Evolutionary conservation across 2,329 filamentous ascomycete genomes (phyloP), one percentile per base, ranked within the genome.

Genomic region (Atkinsonella hypoxylon): DNA sequence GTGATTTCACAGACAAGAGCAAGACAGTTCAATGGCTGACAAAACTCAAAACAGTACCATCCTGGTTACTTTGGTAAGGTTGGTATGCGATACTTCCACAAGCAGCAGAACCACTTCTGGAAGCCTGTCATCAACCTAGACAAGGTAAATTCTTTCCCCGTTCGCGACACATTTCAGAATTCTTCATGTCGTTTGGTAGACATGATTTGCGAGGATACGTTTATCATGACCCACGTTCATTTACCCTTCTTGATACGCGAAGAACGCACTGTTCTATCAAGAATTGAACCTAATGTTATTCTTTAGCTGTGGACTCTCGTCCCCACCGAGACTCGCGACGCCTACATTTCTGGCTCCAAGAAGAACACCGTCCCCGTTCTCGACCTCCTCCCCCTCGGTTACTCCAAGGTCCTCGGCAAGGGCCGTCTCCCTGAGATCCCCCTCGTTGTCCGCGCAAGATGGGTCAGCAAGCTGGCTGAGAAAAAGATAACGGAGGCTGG

Each of bases 11-110:
- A 11, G 13, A 36, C 12, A 53, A 20, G 55, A 55, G 43, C 41
- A 32, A 26, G 26, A 26, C 40, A 48, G 10, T 43, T 32, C n/a
- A n/a, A n/a, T 30, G 40, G 52, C 66, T 67, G 58, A 67, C 63
- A 47, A 48, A 53, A 9, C 15, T 56, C 52, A 41, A 53, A 53
- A 66, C 82, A 91, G 77, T 89, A 91, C 84, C 88, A 95, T 71
- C 89, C 91, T 58, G 93, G 93, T 89, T 97, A 97, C 87, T 97
- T 96, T 76, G 89, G 89, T 77, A 95, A 96, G 79, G 87, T 91
- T 64, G 86, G 87, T 77, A 91, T 91, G 87, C 80, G 87, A 69
- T 85, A 91, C 78, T 96, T 95, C 87, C 91, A 97, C 82, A 90
- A 93, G 77, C 84, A 88, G 69, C 81, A 83, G 68, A 91, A 91